Base-by-base conservation (phyloP, 352 stramenopile species). In the Phytophthora foliorum region DNA sequence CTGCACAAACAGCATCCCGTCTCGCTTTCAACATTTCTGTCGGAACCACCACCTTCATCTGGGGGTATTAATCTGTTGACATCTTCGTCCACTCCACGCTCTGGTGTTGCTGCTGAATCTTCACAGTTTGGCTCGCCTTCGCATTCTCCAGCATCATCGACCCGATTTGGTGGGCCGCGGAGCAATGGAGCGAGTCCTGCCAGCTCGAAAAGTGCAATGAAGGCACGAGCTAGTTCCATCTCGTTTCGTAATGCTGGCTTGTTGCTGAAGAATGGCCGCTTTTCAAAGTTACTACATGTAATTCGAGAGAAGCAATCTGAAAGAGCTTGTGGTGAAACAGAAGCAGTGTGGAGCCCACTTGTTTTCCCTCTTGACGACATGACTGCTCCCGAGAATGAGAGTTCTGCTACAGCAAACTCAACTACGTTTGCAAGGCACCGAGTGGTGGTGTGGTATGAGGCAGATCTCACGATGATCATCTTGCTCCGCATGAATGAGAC, bases 221-320 rank as follows among this genome's bases (percentile, higher is more conserved):
- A 82, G 17, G 51, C 68, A 17, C 63, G 80, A 45, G 51, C 62
- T 6, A 77, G 78, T 21, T 81, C 81, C 1, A 71, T 80, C 1
- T 80, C 73, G 6, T 90, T 80, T 63, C 79, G 75, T 8, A 91
- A 91, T 51, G 74, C 62, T 55, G 83, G 83, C 0, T 60, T 90
- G 34, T 62, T 90, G 55, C 72, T 86, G 17, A 63, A 70, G 16
- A 82, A 75, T 63, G 83, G 83, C 6, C 75, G 76, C 44, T 90
- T 89, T 58, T 72, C 77, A 22, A 79, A 79, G 31, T 27, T 79
- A 51, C 52, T 64, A 11, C 51, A 63, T 63, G 21, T 55, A 45
- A 68, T 44, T 32, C 55, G 44, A 62, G 49, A 57, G 21, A 36
- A 14, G 17, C 21, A 39, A 36, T 31, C 48, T 38, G 49, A 59